Base-by-base conservation (phyloP, 2,329 filamentous ascomycete genomes). In the Clarireedia homoeocarpa region DNA sequence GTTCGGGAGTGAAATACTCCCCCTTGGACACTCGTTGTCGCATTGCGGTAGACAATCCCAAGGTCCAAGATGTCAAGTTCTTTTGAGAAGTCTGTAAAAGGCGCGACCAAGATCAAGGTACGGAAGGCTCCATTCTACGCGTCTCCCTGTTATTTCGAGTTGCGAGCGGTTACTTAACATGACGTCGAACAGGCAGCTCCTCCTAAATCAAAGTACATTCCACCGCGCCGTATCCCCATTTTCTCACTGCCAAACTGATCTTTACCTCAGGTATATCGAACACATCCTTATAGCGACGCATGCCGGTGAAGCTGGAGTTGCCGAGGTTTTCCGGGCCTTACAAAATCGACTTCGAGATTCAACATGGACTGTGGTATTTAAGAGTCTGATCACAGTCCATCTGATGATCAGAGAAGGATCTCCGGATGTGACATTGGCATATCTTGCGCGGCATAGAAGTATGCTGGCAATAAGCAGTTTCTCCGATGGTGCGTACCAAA, bases 311-410 rank as follows among this genome's bases (percentile, higher is more conserved):
- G 88, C 89, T 53, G 94, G 92, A 63, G 90, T 99, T 58, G 92
- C 86, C 58, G 94, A 99, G 75, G 89, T 99, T 68, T 97, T 99
- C 72, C 86, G 94, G 59, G 89, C 91, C 44, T 77, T 99, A 54
- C 91, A 95, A 70, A 84, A 90, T 70, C 84, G 94, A 52, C 74
- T 99, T 63, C 86, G 91, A 70, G 94, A 99, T 71, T 92, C 92
- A 64, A 96, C 94, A 78, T 99, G 94, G 94, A 99, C 94, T n/a
- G 91, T 97, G 57, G 92, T 96, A 62, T 96, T 96, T 84, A 99
- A 99, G 77, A 86, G 90, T 66, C 78, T 99, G 63, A 96, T 97
- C 66, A 94, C 95, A 49, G 84, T 95, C 48, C 94, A 99, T 71
- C 77, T 97, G 59, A 97, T 99, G 94, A 94, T 99, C 70, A 84